Evolutionary conservation across 1,139 yeast species (phyloP).

Genomic region (Yamadazyma siamensis): DNA sequence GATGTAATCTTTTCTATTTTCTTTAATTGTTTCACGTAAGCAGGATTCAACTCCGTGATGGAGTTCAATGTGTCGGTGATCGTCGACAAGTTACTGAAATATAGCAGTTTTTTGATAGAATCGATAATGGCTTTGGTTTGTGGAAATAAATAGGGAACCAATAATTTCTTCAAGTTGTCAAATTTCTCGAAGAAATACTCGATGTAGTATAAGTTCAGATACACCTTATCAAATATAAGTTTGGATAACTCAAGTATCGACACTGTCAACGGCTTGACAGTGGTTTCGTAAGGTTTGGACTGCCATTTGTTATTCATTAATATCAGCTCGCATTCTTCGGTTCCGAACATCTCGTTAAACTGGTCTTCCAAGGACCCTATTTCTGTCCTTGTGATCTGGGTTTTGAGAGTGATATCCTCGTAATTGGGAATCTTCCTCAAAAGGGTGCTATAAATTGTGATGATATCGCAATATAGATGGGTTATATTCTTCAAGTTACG

Average conservation of each 20-base stretch:
- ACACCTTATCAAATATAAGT: constrained; percentile 20
- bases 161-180: constrained; percentile 37
- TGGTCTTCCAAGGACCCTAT: constrained; percentile 31
- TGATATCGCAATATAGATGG: constrained; percentile 37
- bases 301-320: constrained; percentile 24
- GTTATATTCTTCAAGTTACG: constrained; percentile 29
- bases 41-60: constrained; percentile 19
- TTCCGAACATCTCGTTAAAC: constrained; percentile 28
- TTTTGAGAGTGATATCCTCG: constrained; percentile 40
- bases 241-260: constrained; percentile 20
- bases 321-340: constrained; percentile 3
- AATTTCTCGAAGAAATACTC: constrained; percentile 35
- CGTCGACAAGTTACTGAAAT: constrained; percentile 25
- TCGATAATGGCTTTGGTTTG: constrained; percentile 29
- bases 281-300: constrained; percentile 22
- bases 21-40: constrained; percentile 26
- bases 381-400: constrained; percentile 21
- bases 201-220: constrained; percentile 27
- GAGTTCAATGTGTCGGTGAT: constrained; percentile 24
- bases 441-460: constrained; percentile 40
- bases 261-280: constrained; percentile 20
- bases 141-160: constrained; percentile 31
- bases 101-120: constrained; percentile 23
- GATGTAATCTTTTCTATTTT: constrained; percentile 37
- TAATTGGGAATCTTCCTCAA: constrained; percentile 39